Evolutionary conservation across 2,329 filamentous ascomycete species (phyloP).

Genomic region (Fusarium falciforme): DNA sequence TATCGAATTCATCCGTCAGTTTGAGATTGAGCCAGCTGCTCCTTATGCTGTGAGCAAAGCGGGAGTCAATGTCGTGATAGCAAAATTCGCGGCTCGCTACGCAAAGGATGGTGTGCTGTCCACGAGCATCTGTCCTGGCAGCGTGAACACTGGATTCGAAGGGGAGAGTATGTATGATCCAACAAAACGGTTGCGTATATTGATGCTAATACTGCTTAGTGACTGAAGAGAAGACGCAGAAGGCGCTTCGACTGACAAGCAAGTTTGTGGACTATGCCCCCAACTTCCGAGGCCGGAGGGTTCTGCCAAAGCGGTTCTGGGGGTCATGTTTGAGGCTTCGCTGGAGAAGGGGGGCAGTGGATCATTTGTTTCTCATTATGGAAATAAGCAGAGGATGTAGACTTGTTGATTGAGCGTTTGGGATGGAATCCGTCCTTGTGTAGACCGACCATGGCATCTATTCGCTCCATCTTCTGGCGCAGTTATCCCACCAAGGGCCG

Average conservation of each 20-base stretch:
- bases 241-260: background rate
- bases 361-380: background rate
- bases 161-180: background rate
- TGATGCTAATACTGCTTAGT: background rate
- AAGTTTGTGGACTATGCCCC: background rate
- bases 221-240: background rate
- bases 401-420: background rate
- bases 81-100: background rate
- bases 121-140: background rate
- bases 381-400: background rate
- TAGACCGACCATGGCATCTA: no score
- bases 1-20: background rate
- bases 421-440: no score
- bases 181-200: background rate
- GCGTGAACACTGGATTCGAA: background rate
- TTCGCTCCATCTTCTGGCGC: no score
- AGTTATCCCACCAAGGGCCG: no score
- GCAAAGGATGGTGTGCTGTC: background rate
- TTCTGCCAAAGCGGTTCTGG: background rate
- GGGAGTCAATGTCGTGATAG: background rate
- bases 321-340: background rate
- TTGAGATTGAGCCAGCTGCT: background rate
- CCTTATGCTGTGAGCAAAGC: background rate
- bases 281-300: background rate
- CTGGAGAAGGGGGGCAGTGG: background rate